Conservation (phyloP, 2,329 filamentous ascomycete species). For the Fusarium penzigii region DNA sequence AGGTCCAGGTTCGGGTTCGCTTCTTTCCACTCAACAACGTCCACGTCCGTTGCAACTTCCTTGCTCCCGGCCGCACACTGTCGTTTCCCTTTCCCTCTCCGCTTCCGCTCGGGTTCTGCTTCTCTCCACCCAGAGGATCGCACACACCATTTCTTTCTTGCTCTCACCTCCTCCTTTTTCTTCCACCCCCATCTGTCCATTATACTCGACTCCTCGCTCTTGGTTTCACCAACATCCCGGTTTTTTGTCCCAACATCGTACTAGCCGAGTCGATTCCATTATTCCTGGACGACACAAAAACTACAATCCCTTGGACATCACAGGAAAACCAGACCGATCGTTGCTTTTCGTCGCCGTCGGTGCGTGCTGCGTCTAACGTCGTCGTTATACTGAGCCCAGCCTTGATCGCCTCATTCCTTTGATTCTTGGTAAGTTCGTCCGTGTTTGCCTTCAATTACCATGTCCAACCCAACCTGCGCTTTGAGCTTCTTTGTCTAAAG, state of each 20-base stretch:
- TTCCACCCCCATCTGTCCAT: constrained; percentile 9
- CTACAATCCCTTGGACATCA: constrained; percentile 13
- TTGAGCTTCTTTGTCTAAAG: constrained; percentile 1
- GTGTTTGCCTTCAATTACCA: constrained; percentile 23
- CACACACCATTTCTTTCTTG: constrained; percentile 14
- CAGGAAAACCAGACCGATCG: constrained; percentile 2
- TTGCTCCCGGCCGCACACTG: background rate
- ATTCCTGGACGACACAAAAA: background rate
- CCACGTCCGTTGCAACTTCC: background rate
- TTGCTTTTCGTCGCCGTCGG: constrained; percentile 19
- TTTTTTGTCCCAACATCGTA: constrained; percentile 14
- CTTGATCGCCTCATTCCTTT: constrained; percentile 23
- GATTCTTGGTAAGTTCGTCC: constrained; percentile 24
- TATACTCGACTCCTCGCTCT: constrained; percentile 6
- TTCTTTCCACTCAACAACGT: background rate
- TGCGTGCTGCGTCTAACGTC: constrained; percentile 17
- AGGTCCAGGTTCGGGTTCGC: background rate
- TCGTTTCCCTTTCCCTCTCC: constrained; percentile 4
- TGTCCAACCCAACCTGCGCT: constrained; percentile 13
- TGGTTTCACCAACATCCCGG: constrained; percentile 17
- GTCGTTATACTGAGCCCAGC: constrained; percentile 27
- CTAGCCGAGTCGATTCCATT: constrained; percentile 10
- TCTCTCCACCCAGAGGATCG: constrained; percentile 16
- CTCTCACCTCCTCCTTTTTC: constrained; percentile 13
- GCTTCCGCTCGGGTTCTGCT: constrained; percentile 11